phyloP scores from a whole-genome alignment of 139 green algal genomes.

The Micractinium conductrix region DNA sequence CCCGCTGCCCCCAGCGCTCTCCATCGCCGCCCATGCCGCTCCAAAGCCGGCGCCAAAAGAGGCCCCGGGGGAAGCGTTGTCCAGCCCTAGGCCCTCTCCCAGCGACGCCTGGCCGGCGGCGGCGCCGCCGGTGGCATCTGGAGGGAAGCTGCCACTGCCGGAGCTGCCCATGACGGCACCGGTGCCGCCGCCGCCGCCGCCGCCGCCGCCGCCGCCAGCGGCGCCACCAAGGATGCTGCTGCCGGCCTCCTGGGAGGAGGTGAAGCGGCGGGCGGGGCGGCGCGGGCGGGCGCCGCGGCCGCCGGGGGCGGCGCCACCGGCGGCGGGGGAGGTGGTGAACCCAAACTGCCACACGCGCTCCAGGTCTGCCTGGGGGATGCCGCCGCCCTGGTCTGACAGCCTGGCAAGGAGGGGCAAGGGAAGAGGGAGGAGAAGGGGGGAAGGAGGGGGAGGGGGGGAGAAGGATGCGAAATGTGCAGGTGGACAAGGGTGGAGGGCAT shows the following conservation, averaged over 20 bases:
- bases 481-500: no score
- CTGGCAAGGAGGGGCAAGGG: constrained; percentile 34
- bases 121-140: not conserved
- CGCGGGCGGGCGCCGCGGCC: not conserved
- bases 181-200: not conserved
- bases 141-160: no score
- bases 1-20: not conserved
- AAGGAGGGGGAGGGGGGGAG: not conserved
- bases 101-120: not conserved
- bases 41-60: constrained; percentile 25
- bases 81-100: constrained; percentile 36
- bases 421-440: not conserved
- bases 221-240: not conserved
- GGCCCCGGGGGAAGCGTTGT: constrained; percentile 2
- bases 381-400: constrained; percentile 84
- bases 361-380: constrained; percentile 62
- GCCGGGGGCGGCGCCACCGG: not conserved
- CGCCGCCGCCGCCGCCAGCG: not conserved
- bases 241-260: not conserved
- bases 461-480: no score
- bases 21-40: constrained; percentile 7
- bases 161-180: not conserved
- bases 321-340: constrained; percentile 57
- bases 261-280: not conserved
- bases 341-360: constrained; percentile 78